A percentile compares a stretch with the other conserved stretches of the same genome.
phyloP scores from a whole-genome alignment of 345 rosid species.

The Populus deltoides region DNA sequence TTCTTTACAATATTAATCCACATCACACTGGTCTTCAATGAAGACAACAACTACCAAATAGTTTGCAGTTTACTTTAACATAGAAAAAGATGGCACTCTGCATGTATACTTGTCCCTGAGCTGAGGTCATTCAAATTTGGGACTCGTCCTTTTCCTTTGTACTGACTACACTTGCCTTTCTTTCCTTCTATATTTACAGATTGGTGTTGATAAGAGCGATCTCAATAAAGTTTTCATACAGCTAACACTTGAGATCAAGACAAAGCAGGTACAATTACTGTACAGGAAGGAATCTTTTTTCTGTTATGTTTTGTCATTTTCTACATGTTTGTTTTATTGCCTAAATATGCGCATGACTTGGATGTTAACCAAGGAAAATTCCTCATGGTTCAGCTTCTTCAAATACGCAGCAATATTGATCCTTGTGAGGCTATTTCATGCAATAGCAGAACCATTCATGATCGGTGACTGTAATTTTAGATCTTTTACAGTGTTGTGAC shows the following conservation, averaged over 20 bases:
- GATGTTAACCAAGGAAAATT: not conserved
- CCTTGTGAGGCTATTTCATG: not conserved
- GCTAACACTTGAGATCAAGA: slow-evolving; percentile 76
- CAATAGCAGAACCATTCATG: not conserved
- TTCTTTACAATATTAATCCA: not conserved
- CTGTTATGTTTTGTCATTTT: not conserved
- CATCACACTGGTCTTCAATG: not conserved
- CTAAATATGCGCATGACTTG: not conserved
- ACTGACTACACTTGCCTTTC: not conserved
- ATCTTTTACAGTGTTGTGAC: not conserved
- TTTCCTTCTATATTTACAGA: slow-evolving; percentile 40
- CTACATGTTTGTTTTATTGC: not conserved
- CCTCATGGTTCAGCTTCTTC: not conserved
- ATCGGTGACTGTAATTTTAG: not conserved
- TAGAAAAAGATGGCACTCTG: not conserved
- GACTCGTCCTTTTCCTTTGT: not conserved
- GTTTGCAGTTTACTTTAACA: not conserved
- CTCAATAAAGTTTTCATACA: slow-evolving; percentile 69
- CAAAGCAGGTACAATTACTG: slow-evolving; percentile 64
- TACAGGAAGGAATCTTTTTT: not conserved
- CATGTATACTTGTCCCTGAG: not conserved
- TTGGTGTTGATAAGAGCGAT: slow-evolving; percentile 74
- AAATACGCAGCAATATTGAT: not conserved
- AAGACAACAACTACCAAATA: not conserved
- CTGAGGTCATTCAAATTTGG: not conserved